Base-by-base conservation (phyloP, 2,329 filamentous ascomycete genomes). In the Xylariales sp. region DNA sequence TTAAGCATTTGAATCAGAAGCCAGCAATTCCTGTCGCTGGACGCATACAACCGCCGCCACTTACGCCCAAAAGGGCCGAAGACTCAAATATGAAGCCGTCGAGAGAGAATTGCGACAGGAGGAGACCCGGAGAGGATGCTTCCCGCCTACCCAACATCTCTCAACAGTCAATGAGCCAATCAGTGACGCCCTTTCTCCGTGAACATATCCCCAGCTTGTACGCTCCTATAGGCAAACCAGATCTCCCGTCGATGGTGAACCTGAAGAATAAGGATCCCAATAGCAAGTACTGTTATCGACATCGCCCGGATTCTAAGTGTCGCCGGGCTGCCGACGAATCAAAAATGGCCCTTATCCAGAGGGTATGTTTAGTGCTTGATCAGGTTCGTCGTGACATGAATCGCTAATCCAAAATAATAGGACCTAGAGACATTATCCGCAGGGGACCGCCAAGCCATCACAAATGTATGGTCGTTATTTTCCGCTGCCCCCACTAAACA, bases 391-490 rank as follows among this genome's bases (percentile, higher is more conserved):
- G 4, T 9, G 12, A 46, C 8, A 28, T 34, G 9, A 30, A 41
- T 16, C 18, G 41, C 66, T 65, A 45, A 64, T 46, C 2, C 14
- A 9, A 49, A 32, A 14, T 41, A 6, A 58, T 69, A 94, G 90
- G 92, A 96, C 80, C 88, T 98, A 60, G 92, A 95, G 74, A 90
- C 87, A 54, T 87, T 97, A 41, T 91, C 94, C 5, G 88, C 91
- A 69, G 90, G 88, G 71, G 96, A 99, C 78, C 94, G 97, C 81
- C 93, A 97, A 81, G 94, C 93, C 76, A 97, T 99, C 75, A 93
- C 94, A 41, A 95, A 97, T 76, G 94, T 98, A 64, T 99, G 96
- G 96, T 97, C 95, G 0, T 86, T 98, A 55, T 99, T 99, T 83
- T 98, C 95, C 0, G 96, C 96, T 46, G 94, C 96, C 0, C 96